Evolutionary conservation across 139 green algal genomes (phyloP).

Genomic region (Coelastrella sp.): DNA sequence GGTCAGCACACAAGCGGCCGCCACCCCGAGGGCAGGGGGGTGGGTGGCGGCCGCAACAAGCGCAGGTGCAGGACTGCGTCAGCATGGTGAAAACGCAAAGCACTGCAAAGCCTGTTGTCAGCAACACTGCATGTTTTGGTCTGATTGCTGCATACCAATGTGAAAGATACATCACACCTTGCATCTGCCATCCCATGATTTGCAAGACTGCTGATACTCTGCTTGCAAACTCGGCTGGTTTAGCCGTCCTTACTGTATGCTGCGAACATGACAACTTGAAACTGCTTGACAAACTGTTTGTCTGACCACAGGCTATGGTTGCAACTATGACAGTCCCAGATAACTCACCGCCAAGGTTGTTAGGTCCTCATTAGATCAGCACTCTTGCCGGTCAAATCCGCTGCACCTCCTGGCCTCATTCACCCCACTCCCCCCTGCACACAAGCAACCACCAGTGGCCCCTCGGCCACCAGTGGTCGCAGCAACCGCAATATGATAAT

Average conservation of each 20-base stretch:
- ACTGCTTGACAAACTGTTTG: too few species aligned
- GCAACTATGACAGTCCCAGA: too few species aligned
- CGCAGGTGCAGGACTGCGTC: conserved; percentile 6
- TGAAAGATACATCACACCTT: background rate
- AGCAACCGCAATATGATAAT: background rate
- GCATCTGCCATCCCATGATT: background rate
- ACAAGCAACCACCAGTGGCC: conserved; percentile 37
- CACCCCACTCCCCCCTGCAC: background rate
- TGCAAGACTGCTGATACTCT: too few species aligned
- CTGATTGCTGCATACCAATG: background rate
- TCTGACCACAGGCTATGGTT: too few species aligned
- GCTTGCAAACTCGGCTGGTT: too few species aligned
- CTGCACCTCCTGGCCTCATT: background rate
- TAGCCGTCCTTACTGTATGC: too few species aligned
- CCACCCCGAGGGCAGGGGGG: background rate
- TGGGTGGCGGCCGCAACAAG: conserved; percentile 28
- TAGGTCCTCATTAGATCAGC: background rate
- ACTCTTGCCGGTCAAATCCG: background rate
- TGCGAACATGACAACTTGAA: too few species aligned
- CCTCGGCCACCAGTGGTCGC: conserved; percentile 25
- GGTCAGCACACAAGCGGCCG: conserved; percentile 11
- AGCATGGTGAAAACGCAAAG: background rate
- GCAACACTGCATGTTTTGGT: too few species aligned
- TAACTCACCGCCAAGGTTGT: too few species aligned
- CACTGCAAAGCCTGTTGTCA: background rate